Evolutionary conservation across 2,329 filamentous ascomycete genomes (phyloP).

Genomic region (Pseudogymnoascus sp.): DNA sequence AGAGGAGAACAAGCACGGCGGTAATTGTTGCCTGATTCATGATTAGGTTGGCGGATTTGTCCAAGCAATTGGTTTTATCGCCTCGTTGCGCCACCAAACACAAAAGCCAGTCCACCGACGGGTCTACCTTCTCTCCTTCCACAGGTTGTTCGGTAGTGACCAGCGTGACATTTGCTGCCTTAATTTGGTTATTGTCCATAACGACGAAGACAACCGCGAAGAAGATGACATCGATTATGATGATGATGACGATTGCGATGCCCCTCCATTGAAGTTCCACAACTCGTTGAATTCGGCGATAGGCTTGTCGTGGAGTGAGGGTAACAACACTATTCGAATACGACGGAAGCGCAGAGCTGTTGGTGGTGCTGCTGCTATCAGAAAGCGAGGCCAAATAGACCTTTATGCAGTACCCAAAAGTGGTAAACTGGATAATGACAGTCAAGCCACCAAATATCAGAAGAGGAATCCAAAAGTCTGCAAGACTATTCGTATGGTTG

Average conservation of each 20-base stretch:
- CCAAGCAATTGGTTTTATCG: constrained; percentile 60
- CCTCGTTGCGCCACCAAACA: constrained; percentile 58
- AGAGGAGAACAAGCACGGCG: constrained; percentile 75
- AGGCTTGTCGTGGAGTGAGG: constrained; percentile 78
- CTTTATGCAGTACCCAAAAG: constrained; percentile 88
- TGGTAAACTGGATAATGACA: constrained; percentile 73
- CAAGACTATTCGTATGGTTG: constrained; percentile 77
- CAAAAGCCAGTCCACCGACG: constrained; percentile 51
- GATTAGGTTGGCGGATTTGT: constrained; percentile 52
- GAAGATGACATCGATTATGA: constrained; percentile 86
- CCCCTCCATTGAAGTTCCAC: constrained; percentile 91
- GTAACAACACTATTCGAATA: constrained; percentile 66
- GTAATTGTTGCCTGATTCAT: constrained; percentile 70
- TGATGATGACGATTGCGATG: constrained; percentile 81
- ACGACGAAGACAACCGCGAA: constrained; percentile 88
- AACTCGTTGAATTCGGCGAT: constrained; percentile 76
- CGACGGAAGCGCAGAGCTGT: constrained; percentile 64
- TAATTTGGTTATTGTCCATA: constrained; percentile 65
- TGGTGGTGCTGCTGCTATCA: constrained; percentile 64
- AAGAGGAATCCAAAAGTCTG: constrained; percentile 84
- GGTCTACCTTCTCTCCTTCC: not conserved
- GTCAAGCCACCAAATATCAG: constrained; percentile 70
- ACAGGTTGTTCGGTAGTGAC: not conserved
- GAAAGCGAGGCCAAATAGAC: constrained; percentile 82
- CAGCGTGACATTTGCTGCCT: constrained; percentile 42